These are phyloP conservation scores for Rostrohypoxylon terebratum DNA, from an alignment of 495 filamentous ascomycete species.

Conservation along the genomic window DNA sequence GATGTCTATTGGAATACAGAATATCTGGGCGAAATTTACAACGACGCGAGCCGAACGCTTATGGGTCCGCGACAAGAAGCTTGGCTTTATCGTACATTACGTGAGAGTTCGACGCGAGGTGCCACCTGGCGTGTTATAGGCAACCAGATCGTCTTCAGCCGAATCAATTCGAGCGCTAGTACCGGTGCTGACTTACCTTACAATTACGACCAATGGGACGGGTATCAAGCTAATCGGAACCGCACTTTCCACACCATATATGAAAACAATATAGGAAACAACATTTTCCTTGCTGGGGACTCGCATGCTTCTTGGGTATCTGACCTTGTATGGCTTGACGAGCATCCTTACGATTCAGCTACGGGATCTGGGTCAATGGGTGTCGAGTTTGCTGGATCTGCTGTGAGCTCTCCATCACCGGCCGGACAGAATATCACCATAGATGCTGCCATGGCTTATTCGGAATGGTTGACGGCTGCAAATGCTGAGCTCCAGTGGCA, in stretches of 20 bases:
- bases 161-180: constrained; percentile 62
- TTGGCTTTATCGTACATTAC: constrained; percentile 71
- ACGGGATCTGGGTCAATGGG: constrained; percentile 68
- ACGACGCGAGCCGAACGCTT: constrained; percentile 68
- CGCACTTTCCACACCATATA: constrained; percentile 68
- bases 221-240: constrained; percentile 70
- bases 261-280: constrained; percentile 69
- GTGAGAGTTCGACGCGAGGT: constrained; percentile 61
- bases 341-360: constrained; percentile 62
- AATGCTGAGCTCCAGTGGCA: constrained; percentile 72
- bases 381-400: constrained; percentile 72
- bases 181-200: constrained; percentile 62
- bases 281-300: constrained; percentile 71
- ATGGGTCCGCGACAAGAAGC: constrained; percentile 73
- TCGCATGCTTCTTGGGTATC: constrained; percentile 71
- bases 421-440: constrained; percentile 64
- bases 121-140: constrained; percentile 73
- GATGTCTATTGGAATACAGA: constrained; percentile 65
- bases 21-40: constrained; percentile 65
- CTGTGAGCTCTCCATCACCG: constrained; percentile 66
- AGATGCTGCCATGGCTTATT: constrained; percentile 53
- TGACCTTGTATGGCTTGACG: constrained; percentile 69
- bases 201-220: constrained; percentile 72
- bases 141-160: constrained; percentile 72
- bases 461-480: constrained; percentile 58